Percentiles rank a stretch among this genome's conserved stretches.
Conservation (phyloP, 2,329 filamentous ascomycete species). For the Stenocarpella maydis region DNA sequence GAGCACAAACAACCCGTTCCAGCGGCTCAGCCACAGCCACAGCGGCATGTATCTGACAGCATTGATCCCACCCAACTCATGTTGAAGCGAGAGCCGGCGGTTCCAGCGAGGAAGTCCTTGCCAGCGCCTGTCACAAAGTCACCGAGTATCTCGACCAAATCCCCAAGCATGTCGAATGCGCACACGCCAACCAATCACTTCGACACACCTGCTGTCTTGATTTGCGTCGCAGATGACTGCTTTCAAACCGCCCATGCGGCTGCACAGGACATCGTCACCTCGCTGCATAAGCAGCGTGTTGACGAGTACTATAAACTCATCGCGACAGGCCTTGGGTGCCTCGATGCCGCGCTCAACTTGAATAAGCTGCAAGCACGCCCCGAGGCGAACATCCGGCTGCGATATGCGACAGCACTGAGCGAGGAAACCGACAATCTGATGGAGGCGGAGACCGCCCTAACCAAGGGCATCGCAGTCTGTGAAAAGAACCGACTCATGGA, state of each 20-base stretch:
- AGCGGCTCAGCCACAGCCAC: not conserved
- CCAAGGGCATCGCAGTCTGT: conserved; percentile 74
- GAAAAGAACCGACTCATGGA: conserved; percentile 71
- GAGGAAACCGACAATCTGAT: conserved; percentile 81
- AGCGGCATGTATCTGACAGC: conserved; percentile 22
- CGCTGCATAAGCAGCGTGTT: conserved; percentile 59
- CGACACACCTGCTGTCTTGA: conserved; percentile 66
- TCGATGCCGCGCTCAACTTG: conserved; percentile 73
- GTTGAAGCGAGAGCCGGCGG: conserved; percentile 29
- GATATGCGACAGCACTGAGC: conserved; percentile 75
- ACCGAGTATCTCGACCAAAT: conserved; percentile 49
- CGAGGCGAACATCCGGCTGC: conserved; percentile 73
- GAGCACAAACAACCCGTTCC: conserved; percentile 11
- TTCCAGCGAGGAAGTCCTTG: conserved; percentile 36
- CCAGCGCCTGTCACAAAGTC: conserved; percentile 42
- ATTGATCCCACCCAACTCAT: conserved; percentile 35
- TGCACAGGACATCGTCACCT: conserved; percentile 56
- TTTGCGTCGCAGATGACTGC: conserved; percentile 80
- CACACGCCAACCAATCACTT: conserved; percentile 48
- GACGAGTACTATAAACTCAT: conserved; percentile 77
- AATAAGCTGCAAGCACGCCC: conserved; percentile 67
- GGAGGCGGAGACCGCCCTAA: conserved; percentile 76
- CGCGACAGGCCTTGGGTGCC: conserved; percentile 75
- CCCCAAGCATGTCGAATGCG: conserved; percentile 29
- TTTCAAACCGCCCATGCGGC: conserved; percentile 70